phyloP scores from a whole-genome alignment of 1,284 basidiomycete species.

The Abortiporus biennis region DNA sequence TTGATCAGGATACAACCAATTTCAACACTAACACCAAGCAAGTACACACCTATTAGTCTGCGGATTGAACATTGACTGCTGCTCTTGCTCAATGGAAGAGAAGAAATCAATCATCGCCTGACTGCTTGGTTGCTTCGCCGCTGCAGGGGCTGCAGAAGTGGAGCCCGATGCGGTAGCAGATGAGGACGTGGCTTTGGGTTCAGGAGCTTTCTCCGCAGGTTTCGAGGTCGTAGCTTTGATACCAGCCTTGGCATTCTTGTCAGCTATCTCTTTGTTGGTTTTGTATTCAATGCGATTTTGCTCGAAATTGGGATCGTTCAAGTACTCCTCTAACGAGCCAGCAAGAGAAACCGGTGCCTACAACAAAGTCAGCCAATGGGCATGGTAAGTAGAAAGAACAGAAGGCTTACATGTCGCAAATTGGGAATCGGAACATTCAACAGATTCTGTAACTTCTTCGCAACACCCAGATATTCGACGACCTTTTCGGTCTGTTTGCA shows the following conservation, averaged over 20 bases:
- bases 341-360: constrained; percentile 93
- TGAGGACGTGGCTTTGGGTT: constrained; percentile 16
- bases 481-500: constrained; percentile 93
- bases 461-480: constrained; percentile 91
- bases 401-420: constrained; percentile 74
- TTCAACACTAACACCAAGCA: background rate
- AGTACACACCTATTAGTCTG: constrained; percentile 46
- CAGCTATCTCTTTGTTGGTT: constrained; percentile 74
- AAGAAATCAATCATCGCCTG: constrained; percentile 82
- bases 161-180: constrained; percentile 11
- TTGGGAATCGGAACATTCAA: constrained; percentile 93
- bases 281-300: constrained; percentile 87
- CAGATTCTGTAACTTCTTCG: constrained; percentile 88
- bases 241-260: constrained; percentile 38
- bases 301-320: constrained; percentile 94
- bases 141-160: constrained; percentile 17
- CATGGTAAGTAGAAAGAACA: background rate
- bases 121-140: constrained; percentile 16
- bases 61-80: constrained; percentile 69
- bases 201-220: constrained; percentile 22
- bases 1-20: background rate
- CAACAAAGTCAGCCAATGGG: background rate
- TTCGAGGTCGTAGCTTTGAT: constrained; percentile 18
- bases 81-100: constrained; percentile 81
- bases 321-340: constrained; percentile 91